Evolutionary conservation across 495 filamentous ascomycete species (phyloP), one percentile per base, ranked within the genome.

Genomic region (Penicillium tannophilum): DNA sequence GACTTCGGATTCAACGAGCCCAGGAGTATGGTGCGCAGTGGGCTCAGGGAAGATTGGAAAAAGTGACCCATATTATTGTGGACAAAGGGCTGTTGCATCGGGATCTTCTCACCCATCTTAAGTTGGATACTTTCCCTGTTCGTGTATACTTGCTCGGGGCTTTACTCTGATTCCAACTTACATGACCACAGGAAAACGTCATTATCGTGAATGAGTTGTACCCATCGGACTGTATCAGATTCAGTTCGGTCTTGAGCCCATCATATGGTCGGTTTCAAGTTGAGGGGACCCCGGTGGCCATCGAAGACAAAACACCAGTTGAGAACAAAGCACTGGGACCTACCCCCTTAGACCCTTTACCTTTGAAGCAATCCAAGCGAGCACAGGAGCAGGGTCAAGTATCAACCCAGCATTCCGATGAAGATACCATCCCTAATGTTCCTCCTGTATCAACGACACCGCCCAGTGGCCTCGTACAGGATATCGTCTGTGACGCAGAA

Each of bases 181-280:
- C 53, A 39, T 36, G 26, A 41, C 42, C 17, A 10, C 28, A 88
- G 85, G 56, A 72, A 8, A 63, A 73, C 6, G 64, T 88, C 16
- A 67, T 72, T 43, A 51, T 93, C 0, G 92, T 97, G 16, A 89
- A 92, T 57, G 90, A 94, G 52, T 72, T 76, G 3, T 98, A 92
- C 65, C 85, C 90, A 4, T 72, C 90, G 0, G 91, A 97, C 14
- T 97, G 92, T 54, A 84, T 94, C 35, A 74, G 77, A 30, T 88
- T 81, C 56, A 72, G 76, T 2, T 67, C 75, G 0, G 57, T 94
- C 0, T 65, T 93, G 4, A 82, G 86, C 58, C 74, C 84, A 4
- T 67, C 72, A 2, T 86, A 91, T 50, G 49, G 55, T 3, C 79
- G 80, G 9, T 96, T 93, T 65, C 74, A 72, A 44, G 76, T 92